phyloP scores from a whole-genome alignment of 2,329 filamentous ascomycete genomes.

The Fusarium neocosmosporiellum region DNA sequence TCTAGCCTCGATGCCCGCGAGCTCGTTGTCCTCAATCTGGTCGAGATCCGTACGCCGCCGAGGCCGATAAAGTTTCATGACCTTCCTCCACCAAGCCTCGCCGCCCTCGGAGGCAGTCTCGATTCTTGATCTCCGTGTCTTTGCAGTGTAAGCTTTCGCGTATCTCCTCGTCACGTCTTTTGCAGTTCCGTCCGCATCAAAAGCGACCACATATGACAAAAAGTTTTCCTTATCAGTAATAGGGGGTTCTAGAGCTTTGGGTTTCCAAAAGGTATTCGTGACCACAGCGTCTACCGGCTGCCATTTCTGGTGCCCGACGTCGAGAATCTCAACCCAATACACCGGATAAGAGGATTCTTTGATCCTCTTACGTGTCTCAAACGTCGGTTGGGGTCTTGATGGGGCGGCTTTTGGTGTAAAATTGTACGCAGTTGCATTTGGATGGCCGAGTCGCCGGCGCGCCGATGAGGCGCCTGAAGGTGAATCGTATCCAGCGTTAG shows the following conservation, averaged over 20 bases:
- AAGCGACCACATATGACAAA: slow-evolving; percentile 86
- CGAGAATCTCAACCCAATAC: slow-evolving; percentile 95
- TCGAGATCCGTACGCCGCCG: slow-evolving; percentile 71
- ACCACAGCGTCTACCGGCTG: slow-evolving; percentile 87
- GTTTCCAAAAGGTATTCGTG: slow-evolving; percentile 79
- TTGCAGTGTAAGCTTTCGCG: slow-evolving; percentile 87
- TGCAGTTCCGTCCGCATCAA: slow-evolving; percentile 81
- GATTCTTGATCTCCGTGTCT: slow-evolving; percentile 84
- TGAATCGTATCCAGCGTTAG: slow-evolving; percentile 43
- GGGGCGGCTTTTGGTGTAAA: slow-evolving; percentile 58
- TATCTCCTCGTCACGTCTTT: slow-evolving; percentile 91
- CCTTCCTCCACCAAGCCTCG: slow-evolving; percentile 64
- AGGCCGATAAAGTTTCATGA: slow-evolving; percentile 61
- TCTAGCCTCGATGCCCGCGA: slow-evolving; percentile 75
- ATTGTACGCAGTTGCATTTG: slow-evolving; percentile 64
- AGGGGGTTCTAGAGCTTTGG: slow-evolving; percentile 83
- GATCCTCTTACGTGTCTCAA: slow-evolving; percentile 57
- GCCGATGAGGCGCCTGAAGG: slow-evolving; percentile 51
- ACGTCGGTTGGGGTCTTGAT: slow-evolving; percentile 46
- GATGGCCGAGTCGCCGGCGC: slow-evolving; percentile 63
- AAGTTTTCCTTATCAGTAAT: slow-evolving; percentile 79
- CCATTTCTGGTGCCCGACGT: slow-evolving; percentile 90
- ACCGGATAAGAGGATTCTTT: slow-evolving; percentile 82
- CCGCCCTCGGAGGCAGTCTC: slow-evolving; percentile 67
- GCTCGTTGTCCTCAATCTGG: slow-evolving; percentile 83